Conservation (phyloP, 257 asterid genomes). For the Solanum sitiens region DNA sequence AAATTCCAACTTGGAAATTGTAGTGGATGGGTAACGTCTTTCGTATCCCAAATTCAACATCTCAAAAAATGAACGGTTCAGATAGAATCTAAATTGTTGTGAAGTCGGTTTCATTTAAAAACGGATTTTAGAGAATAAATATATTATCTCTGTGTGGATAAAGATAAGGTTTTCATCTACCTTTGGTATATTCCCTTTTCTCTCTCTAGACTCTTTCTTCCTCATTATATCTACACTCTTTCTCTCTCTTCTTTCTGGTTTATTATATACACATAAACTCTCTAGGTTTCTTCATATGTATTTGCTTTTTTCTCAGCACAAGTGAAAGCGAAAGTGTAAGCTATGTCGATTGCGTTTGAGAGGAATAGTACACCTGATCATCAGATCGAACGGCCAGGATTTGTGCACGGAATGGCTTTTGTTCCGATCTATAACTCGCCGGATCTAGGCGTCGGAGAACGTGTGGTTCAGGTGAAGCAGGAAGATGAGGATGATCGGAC, state of each 20-base stretch:
- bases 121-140: background rate
- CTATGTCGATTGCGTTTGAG: conserved; percentile 35
- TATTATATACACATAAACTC: background rate
- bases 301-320: background rate
- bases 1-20: background rate
- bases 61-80: background rate
- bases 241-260: background rate
- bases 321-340: background rate
- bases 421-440: conserved; percentile 16
- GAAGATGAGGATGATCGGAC: conserved; percentile 1
- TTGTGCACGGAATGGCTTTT: conserved; percentile 18
- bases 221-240: background rate
- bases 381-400: conserved; percentile 26
- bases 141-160: conserved; percentile 33
- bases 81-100: background rate
- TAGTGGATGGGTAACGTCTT: background rate
- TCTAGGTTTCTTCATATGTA: background rate
- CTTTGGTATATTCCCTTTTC: background rate
- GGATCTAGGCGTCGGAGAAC: conserved; percentile 1
- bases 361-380: conserved; percentile 24
- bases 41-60: background rate
- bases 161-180: conserved; percentile 38
- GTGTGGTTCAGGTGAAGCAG: conserved; percentile 4
- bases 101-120: background rate
- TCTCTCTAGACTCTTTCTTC: background rate